Evolutionary conservation across 1,139 yeast genomes (phyloP), one percentile per base, ranked within the genome.

Genomic region (Pichia sp.): DNA sequence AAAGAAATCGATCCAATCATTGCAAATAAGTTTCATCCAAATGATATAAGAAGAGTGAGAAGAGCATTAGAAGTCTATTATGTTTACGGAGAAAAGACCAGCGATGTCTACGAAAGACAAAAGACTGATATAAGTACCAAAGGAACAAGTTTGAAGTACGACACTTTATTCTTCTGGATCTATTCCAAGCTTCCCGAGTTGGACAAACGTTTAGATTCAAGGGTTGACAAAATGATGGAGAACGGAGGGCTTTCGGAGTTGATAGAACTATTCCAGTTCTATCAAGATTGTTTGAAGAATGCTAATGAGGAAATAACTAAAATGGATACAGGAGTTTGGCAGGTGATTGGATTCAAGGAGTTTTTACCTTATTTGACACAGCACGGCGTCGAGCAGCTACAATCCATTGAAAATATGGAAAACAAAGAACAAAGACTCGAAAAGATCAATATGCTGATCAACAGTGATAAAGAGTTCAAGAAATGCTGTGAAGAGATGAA

Each of bases 321-420:
- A 45, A 65, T 79, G 46, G 82, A 85, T 43, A 68, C 76, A 45
- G 97, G 98, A 1, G 75, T 92, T 0, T 90, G 88, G 87, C 98
- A 92, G 64, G 96, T 87, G 2, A 88, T 92, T 56, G 99, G 99
- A 2, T 92, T 87, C 62, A 86, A 87, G 58, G 97, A 92, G 61
- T 90, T 92, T 59, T 61, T 88, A 36, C 95, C 95, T 0, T 90
- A 88, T 83, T 62, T 92, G 4, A 55, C 65, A 33, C 48, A 52
- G 6, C 44, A 51, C 29, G 33, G 39, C 5, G 27, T 29, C 3
- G 40, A 36, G 0, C 47, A 50, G 0, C 58, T 61, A 9, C 54
- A 52, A 1, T 44, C 47, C 4, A 36, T 37, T 7, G 33, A 38
- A 1, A 33, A 38, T 31, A 32, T 37, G 2, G 27, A 11, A 5